Base-by-base conservation (phyloP, 2,329 filamentous ascomycete species). In the Aspergillus sclerotialis region DNA sequence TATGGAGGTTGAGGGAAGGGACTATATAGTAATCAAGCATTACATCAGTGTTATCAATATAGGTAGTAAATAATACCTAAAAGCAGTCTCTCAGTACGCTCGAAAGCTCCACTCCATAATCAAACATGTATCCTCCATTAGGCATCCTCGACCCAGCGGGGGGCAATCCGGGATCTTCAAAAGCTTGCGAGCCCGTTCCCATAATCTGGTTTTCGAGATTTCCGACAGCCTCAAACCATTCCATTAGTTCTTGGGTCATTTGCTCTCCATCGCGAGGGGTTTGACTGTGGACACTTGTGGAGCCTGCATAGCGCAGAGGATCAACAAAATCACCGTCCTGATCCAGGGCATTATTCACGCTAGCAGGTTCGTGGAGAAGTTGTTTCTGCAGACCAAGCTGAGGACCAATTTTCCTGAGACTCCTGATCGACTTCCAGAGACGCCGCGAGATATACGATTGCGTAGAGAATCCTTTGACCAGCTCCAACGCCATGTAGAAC, bases 401-500 rank as follows among this genome's bases (percentile, higher is more conserved):
- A 3, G 75, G 74, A 0, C 70, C 76, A 12, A 80, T 66, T 37
- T 76, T 73, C 36, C 78, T 75, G 19, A 82, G 64, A 7, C 72
- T 69, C 19, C 70, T 70, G 35, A 81, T 75, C 0, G 74, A 80
- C 40, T 70, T 76, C 77, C 78, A 81, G 2, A 82, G 52, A 1
- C 75, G 63, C 35, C 75, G 73, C 6, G 72, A 75, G n/a, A 79
- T 70, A 44, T 74, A 76, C 1, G 73, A 78, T 36, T 73, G 69
- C 12, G 71, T 69, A 21, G 73, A 76, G 28, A 81, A 71, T 2
- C 72, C 73, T 29, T 78, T 75, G 24, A 82, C 70, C 2, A 82
- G 64, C 10, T 80, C 75, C 4, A 81, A 61, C 0, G 76, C 77
- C 66, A 75, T 75, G 59, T 79, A 79, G 50, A 81, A 81, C 44